phyloP scores from a whole-genome alignment of 176 grass and related monocot species.

The Triticum aestivum region DNA sequence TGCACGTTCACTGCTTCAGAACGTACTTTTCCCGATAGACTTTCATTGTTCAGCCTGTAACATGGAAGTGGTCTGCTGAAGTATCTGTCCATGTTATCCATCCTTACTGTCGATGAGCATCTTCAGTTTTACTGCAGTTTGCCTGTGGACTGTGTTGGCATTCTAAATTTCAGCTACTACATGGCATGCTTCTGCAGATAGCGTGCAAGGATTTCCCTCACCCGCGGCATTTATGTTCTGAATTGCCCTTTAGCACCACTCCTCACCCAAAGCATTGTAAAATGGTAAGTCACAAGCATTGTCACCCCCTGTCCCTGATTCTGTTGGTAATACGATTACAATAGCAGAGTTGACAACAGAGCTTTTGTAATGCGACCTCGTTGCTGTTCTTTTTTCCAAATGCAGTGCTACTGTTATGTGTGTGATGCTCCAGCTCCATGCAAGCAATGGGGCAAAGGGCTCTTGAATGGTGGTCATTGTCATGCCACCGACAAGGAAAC shows the following conservation, averaged over 20 bases:
- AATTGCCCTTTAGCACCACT: slow-evolving; percentile 67
- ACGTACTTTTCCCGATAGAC: neutral
- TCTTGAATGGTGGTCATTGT: slow-evolving; percentile 49
- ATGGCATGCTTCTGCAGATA: slow-evolving; percentile 33
- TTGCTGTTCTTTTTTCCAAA: slow-evolving; percentile 26
- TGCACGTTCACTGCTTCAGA: neutral
- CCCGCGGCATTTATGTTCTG: slow-evolving; percentile 70
- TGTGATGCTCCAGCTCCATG: slow-evolving; percentile 86
- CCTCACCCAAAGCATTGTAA: slow-evolving; percentile 62
- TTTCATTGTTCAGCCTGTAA: no score
- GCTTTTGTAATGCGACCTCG: neutral
- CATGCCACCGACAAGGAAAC: slow-evolving; percentile 74
- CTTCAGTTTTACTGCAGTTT: neutral
- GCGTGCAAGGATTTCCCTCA: slow-evolving; percentile 92
- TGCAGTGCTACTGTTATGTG: slow-evolving; percentile 97
- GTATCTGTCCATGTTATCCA: no score
- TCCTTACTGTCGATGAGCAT: neutral
- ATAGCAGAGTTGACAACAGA: neutral
- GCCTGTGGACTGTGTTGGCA: neutral
- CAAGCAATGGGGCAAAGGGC: slow-evolving; percentile 59
- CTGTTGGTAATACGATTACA: slow-evolving; percentile 1
- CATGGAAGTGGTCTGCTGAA: no score
- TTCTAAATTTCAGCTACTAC: neutral
- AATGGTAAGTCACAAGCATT: slow-evolving; percentile 50
- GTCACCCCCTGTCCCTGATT: neutral